Evolutionary conservation across 2,329 filamentous ascomycete genomes (phyloP).

Genomic region (Chaetomium globosum): DNA sequence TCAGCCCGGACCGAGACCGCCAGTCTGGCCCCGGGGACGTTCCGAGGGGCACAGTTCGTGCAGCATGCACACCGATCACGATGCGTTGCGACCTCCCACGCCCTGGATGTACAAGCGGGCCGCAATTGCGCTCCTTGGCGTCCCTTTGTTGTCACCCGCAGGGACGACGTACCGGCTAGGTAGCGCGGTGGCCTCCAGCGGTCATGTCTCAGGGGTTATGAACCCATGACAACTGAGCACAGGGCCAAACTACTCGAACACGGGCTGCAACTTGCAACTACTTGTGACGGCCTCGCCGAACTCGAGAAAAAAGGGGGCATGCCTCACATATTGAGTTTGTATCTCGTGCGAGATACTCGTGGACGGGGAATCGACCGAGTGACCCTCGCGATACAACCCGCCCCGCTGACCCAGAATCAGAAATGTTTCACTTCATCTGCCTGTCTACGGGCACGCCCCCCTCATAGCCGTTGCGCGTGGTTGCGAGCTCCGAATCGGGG

Average conservation of each 20-base stretch:
- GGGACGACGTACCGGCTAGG: not conserved
- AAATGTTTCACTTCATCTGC: slow-evolving; percentile 11
- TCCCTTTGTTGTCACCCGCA: not conserved
- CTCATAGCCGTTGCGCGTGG: not conserved
- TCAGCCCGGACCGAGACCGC: not conserved
- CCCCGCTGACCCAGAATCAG: slow-evolving; percentile 7
- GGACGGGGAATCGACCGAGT: not conserved
- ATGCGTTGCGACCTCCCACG: not conserved
- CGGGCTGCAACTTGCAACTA: not conserved
- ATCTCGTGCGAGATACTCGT: not conserved
- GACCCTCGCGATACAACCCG: slow-evolving; percentile 8
- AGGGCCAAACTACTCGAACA: not conserved
- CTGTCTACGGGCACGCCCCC: slow-evolving; percentile 6
- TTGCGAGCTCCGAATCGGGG: slow-evolving; percentile 18
- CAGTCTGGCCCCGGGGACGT: not conserved
- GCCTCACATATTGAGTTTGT: not conserved
- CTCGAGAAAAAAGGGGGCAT: not conserved
- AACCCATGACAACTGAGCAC: not conserved
- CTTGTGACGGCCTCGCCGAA: not conserved
- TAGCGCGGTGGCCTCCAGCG: not conserved
- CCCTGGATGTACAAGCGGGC: slow-evolving; percentile 5
- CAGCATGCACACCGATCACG: slow-evolving; percentile 6
- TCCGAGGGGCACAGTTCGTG: slow-evolving; percentile 5
- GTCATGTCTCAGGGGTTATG: not conserved
- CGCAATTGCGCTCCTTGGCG: slow-evolving; percentile 11